Conservation (phyloP, 768 basidiomycete genomes). For the Dioszegia aurantiaca region DNA sequence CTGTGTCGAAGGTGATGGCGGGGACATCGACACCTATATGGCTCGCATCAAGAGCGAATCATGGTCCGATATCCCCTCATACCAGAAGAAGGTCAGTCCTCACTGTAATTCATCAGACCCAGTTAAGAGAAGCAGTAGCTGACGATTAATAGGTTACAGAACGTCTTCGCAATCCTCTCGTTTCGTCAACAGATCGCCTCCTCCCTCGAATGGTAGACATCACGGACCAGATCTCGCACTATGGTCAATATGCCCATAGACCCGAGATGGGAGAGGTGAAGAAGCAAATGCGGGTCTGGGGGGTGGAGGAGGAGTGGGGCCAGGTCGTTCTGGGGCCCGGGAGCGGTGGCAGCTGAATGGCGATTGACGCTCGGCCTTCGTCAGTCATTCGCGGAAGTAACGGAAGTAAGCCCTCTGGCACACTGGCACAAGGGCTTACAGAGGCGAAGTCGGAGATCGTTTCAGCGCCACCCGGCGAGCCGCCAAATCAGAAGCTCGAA, state of each 20-base stretch:
- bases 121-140: neutral
- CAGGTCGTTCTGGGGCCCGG: conserved; percentile 37
- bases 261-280: conserved; percentile 54
- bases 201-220: conserved; percentile 52
- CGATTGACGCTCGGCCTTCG: too few species aligned
- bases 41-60: conserved; percentile 51
- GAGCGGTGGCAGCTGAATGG: neutral
- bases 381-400: too few species aligned
- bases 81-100: conserved; percentile 53
- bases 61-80: conserved; percentile 54
- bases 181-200: conserved; percentile 23
- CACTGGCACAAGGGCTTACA: too few species aligned
- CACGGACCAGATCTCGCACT: conserved; percentile 48
- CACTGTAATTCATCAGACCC: neutral
- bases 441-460: too few species aligned
- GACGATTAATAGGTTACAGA: conserved; percentile 49
- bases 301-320: conserved; percentile 51
- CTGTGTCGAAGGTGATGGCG: conserved; percentile 51
- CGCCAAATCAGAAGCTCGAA: too few species aligned
- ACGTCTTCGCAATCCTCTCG: conserved; percentile 44
- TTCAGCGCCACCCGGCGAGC: too few species aligned
- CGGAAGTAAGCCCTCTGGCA: too few species aligned
- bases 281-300: conserved; percentile 47
- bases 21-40: conserved; percentile 49
- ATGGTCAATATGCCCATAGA: conserved; percentile 50